Percentiles rank a stretch among this genome's conserved stretches.
These are phyloP conservation scores for Suillus luteus DNA, from an alignment of 768 basidiomycete species.

Conservation along the genomic window DNA sequence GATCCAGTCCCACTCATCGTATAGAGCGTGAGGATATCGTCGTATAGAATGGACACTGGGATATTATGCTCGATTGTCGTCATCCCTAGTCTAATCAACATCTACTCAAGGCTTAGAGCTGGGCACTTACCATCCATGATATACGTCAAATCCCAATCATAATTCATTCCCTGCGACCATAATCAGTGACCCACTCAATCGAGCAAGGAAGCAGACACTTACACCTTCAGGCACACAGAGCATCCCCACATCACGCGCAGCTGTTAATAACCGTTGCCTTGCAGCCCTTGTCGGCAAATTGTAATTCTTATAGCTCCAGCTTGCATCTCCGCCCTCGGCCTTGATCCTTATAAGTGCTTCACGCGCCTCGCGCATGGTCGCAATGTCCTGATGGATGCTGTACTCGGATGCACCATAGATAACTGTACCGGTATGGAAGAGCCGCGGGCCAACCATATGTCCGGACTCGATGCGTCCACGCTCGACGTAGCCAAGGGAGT, in stretches of 20 bases:
- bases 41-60: conserved; percentile 64
- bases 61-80: conserved; percentile 74
- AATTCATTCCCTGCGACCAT: conserved; percentile 61
- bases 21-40: conserved; percentile 65
- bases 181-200: conserved; percentile 1
- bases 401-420: conserved; percentile 51
- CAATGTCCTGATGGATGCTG: conserved; percentile 66
- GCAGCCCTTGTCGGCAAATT: conserved; percentile 70
- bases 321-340: conserved; percentile 68
- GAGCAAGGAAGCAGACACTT: conserved; percentile 18
- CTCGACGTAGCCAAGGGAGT: conserved; percentile 62
- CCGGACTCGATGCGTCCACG: conserved; percentile 71
- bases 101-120: not conserved
- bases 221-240: conserved; percentile 73
- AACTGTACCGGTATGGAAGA: conserved; percentile 68
- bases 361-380: conserved; percentile 58
- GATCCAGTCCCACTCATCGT: conserved; percentile 68
- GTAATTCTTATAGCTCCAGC: conserved; percentile 80
- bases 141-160: conserved; percentile 78
- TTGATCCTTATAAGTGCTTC: conserved; percentile 70
- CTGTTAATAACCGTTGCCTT: conserved; percentile 62
- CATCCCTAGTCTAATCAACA: conserved; percentile 51
- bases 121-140: conserved; percentile 66
- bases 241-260: conserved; percentile 65
- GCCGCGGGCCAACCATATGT: conserved; percentile 66